Conservation (phyloP, 805 yeast species). For the Saccharomyces eubayanus region DNA sequence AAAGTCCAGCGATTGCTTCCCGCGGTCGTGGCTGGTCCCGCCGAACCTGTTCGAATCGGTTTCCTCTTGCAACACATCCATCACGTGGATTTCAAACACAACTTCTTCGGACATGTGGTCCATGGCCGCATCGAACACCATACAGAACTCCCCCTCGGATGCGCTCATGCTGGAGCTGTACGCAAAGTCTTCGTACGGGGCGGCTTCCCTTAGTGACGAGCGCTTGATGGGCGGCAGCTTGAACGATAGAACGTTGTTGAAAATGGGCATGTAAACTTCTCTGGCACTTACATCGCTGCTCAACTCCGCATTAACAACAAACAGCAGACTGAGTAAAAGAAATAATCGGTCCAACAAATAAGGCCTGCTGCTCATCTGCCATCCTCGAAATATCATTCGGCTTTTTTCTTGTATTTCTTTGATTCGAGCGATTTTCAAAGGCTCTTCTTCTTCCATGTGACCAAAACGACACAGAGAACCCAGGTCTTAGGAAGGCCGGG, state of each 20-base stretch:
- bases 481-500: background rate
- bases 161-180: background rate
- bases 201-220: background rate
- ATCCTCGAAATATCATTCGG: background rate
- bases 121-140: background rate
- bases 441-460: background rate
- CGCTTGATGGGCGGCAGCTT: background rate
- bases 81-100: constrained; percentile 11
- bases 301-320: background rate
- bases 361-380: background rate
- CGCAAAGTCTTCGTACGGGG: background rate
- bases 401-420: background rate
- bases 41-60: constrained; percentile 19
- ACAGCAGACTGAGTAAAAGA: background rate
- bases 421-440: background rate
- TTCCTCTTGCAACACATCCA: constrained; percentile 10
- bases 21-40: constrained; percentile 18
- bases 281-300: background rate
- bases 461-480: background rate
- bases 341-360: background rate
- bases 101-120: background rate
- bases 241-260: background rate
- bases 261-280: background rate
- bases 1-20: constrained; percentile 19
- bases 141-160: background rate